These are phyloP conservation scores for Cornus suecica DNA, from an alignment of 148 eudicot species.

Conservation along the genomic window DNA sequence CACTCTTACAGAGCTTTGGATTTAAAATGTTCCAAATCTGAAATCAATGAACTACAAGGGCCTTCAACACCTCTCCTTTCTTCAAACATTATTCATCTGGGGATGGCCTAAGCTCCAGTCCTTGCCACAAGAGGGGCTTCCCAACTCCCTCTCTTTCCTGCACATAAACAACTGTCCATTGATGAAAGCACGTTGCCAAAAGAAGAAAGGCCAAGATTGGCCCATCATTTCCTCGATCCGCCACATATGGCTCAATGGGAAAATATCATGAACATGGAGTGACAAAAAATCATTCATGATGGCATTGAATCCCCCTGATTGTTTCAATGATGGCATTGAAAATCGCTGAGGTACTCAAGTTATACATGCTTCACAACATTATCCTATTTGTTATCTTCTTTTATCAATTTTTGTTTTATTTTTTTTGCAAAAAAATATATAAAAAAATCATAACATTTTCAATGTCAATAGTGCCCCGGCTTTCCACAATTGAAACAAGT, in stretches of 20 bases:
- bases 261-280: too few species aligned
- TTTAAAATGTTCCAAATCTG: neutral
- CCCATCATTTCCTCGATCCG: neutral
- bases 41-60: neutral
- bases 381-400: too few species aligned
- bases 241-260: neutral
- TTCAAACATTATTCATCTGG: neutral
- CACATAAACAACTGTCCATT: neutral
- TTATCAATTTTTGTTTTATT: too few species aligned
- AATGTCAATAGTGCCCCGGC: too few species aligned
- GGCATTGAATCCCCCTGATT: too few species aligned
- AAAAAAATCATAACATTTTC: too few species aligned
- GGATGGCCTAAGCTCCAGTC: neutral
- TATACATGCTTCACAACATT: too few species aligned
- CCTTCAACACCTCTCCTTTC: slow-evolving; percentile 5
- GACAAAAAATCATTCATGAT: too few species aligned
- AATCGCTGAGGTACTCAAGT: too few species aligned
- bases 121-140: neutral
- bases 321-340: too few species aligned
- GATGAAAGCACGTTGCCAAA: neutral
- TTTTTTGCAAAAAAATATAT: too few species aligned
- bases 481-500: too few species aligned
- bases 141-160: neutral
- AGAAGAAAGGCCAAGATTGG: neutral
- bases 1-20: neutral